Evolutionary conservation across 371 early-diverging fungal genomes (phyloP).

Genomic region (Rhizopus stolonifer): DNA sequence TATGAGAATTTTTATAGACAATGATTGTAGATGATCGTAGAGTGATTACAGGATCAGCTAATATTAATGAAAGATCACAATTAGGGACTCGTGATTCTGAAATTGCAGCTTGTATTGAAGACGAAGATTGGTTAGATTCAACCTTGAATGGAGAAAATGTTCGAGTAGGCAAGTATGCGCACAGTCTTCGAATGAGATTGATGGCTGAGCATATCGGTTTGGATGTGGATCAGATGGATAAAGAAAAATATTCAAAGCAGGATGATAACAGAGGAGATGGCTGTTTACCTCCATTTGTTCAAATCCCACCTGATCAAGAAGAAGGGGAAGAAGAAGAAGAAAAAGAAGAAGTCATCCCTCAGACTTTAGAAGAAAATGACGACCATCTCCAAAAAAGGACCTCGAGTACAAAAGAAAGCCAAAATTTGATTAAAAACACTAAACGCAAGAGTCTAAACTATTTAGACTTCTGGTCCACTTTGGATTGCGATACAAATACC

Average conservation of each 20-base stretch:
- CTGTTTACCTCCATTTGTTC: constrained; percentile 21
- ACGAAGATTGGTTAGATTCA: constrained; percentile 55
- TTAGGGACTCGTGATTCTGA: constrained; percentile 88
- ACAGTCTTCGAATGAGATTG: constrained; percentile 65
- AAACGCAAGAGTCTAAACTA: constrained; percentile 21
- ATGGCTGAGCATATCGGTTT: constrained; percentile 83
- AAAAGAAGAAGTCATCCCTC: no score
- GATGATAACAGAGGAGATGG: no score
- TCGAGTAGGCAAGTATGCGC: constrained; percentile 68
- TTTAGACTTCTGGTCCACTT: constrained; percentile 24
- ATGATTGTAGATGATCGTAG: constrained; percentile 85
- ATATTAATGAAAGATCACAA: constrained; percentile 84
- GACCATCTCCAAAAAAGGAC: background rate
- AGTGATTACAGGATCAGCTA: constrained; percentile 85
- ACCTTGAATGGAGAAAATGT: constrained; percentile 60
- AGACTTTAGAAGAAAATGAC: background rate
- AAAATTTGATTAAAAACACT: no score
- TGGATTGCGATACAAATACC: constrained; percentile 27
- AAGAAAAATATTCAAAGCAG: constrained; percentile 13
- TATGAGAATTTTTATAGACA: no score
- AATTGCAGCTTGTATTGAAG: constrained; percentile 76
- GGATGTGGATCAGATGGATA: constrained; percentile 32
- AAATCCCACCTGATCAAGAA: constrained; percentile 3
- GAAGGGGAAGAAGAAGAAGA: background rate
- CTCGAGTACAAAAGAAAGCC: constrained; percentile 10